Base-by-base conservation (phyloP, 2,329 filamentous ascomycete species). In the Fusarium musae region DNA sequence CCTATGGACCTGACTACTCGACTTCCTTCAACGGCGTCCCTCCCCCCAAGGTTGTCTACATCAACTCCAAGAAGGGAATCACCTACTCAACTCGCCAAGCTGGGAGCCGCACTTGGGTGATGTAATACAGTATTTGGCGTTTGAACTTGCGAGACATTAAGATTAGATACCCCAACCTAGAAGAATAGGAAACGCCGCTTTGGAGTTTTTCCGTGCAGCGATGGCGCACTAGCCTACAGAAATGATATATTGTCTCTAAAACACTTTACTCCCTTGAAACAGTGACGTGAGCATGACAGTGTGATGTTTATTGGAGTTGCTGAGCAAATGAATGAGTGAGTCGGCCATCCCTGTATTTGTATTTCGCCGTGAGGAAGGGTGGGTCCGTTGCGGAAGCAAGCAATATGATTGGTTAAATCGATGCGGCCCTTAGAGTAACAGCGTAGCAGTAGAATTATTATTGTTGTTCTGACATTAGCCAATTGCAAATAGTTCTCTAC, bases 331-430 rank as follows among this genome's bases (percentile, higher is more conserved):
- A 37, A 17, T 37, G 9, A 17, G 15, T 36, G 34, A 17, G 36
- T 37, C 8, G 16, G 36, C 36, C 36, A 16, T 36, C 15, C 34
- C 8, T 26, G 26, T 26, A 26, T 26, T 26, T 36, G 15, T 1
- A 36, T 34, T 34, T 34, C 15, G 3, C 16, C 23, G 13, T 1
- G 11, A n/a, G 11, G 39, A 13, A 2, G 21, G 21, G 39, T n/a
- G 21, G 40, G 40, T 42, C 40, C 9, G 2, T 5, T 4, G 9
- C 9, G 0, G 1, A 23, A 5, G 0, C 5, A 16, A 10, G 0
- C 13, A 42, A 23, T 23, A 3, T 23, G 0, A 42, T 23, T 23
- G n/a, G 13, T 23, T n/a, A 23, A 9, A 16, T 5, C 6, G 0
- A 42, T 16, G 13, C 13, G 0, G 5, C 13, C 3, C 9, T 42